phyloP scores from a whole-genome alignment of 2,329 filamentous ascomycete genomes.

The Fusarium neocosmosporiellum region DNA sequence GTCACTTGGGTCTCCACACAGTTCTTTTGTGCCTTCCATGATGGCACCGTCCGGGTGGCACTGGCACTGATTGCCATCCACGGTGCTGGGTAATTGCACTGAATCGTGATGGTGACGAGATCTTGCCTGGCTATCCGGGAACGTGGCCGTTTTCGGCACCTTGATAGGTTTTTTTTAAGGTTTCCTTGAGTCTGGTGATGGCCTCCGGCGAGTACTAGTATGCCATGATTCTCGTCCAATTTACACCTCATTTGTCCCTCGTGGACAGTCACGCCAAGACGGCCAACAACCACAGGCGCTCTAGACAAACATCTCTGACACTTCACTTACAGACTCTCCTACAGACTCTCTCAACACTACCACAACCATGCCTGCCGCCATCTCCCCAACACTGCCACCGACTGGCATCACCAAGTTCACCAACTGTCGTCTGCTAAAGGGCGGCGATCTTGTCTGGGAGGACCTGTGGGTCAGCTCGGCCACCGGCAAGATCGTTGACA shows the following conservation, averaged over 20 bases:
- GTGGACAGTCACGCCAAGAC: constrained; percentile 5
- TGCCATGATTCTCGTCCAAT: constrained; percentile 14
- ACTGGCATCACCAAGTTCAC: constrained; percentile 85
- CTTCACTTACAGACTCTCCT: constrained; percentile 7
- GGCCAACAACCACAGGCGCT: constrained; percentile 8
- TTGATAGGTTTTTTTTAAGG: constrained; percentile 26
- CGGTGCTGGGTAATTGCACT: background rate
- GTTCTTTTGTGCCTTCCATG: constrained; percentile 19
- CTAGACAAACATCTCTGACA: constrained; percentile 14
- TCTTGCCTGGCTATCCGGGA: constrained; percentile 26
- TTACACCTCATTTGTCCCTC: constrained; percentile 19
- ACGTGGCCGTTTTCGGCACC: constrained; percentile 34
- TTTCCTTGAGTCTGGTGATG: constrained; percentile 9
- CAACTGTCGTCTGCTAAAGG: constrained; percentile 83
- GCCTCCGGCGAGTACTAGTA: constrained; percentile 33
- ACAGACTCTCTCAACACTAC: constrained; percentile 7
- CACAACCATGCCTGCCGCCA: constrained; percentile 60
- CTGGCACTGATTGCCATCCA: constrained; percentile 12
- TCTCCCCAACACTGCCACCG: constrained; percentile 51
- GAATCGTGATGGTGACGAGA: constrained; percentile 28
- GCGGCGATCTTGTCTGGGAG: constrained; percentile 73
- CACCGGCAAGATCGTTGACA: constrained; percentile 84
- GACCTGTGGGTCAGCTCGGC: constrained; percentile 91
- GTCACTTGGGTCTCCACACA: constrained; percentile 27
- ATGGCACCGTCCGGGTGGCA: constrained; percentile 33